Conservation (phyloP, 768 basidiomycete species). For the Psilocybe azurescens region DNA sequence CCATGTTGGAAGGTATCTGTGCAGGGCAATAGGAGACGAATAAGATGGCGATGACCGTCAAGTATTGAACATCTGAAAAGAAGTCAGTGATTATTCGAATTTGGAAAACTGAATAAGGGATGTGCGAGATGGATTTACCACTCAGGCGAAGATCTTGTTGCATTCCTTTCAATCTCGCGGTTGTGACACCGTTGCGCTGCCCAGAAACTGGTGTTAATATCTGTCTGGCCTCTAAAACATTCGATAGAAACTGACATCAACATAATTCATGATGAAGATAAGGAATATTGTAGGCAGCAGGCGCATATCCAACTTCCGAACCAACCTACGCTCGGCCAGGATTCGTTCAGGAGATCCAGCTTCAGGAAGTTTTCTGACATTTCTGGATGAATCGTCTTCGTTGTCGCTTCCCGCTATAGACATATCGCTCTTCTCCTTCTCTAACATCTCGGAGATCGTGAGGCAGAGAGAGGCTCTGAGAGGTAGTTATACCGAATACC, state of each 20-base stretch:
- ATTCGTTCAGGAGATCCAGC: constrained; percentile 35
- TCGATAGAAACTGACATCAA: constrained; percentile 50
- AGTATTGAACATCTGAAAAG: constrained; percentile 33
- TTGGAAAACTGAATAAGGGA: background rate
- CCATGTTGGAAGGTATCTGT: constrained; percentile 74
- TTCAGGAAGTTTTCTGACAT: constrained; percentile 19
- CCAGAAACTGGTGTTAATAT: background rate
- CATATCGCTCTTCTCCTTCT: constrained; percentile 20
- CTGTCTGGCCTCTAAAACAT: background rate
- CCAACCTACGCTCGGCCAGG: constrained; percentile 47
- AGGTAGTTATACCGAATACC: too few relatives aligned
- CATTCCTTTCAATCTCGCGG: constrained; percentile 55
- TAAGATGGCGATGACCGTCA: constrained; percentile 29
- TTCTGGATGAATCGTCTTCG: background rate
- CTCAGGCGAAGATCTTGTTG: constrained; percentile 52
- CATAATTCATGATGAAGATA: constrained; percentile 72
- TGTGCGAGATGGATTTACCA: constrained; percentile 30
- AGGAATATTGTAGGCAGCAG: constrained; percentile 61
- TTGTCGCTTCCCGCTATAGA: constrained; percentile 2
- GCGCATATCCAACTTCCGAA: constrained; percentile 60
- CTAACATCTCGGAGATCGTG: constrained; percentile 15
- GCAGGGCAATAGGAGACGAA: constrained; percentile 63
- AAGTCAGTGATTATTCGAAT: background rate
- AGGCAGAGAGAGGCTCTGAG: too few relatives aligned
- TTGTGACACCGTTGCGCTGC: constrained; percentile 55